phyloP scores from a whole-genome alignment of 805 yeast species.

The Metschnikowia henanensis region DNA sequence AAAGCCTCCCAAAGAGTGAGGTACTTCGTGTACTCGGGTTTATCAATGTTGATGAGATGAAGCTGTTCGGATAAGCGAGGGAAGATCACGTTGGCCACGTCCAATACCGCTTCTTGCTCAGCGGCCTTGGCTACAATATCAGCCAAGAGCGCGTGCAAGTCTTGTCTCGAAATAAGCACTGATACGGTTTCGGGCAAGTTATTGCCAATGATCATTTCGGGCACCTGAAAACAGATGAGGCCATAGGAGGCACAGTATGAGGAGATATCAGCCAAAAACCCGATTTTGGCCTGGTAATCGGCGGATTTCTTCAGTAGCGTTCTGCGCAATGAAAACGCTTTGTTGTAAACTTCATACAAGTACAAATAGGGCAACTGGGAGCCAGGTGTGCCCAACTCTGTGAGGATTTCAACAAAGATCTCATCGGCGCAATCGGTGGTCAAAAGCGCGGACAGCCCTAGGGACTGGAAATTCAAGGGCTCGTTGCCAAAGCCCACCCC shows the following conservation, averaged over 20 bases:
- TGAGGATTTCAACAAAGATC: slow-evolving; percentile 53
- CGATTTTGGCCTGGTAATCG: slow-evolving; percentile 34
- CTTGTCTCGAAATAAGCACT: slow-evolving; percentile 23
- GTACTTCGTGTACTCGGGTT: slow-evolving; percentile 51
- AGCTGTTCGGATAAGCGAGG: slow-evolving; percentile 43
- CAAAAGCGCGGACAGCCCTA: slow-evolving; percentile 24
- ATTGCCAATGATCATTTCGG: slow-evolving; percentile 55
- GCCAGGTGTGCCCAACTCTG: slow-evolving; percentile 51
- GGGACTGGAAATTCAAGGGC: slow-evolving; percentile 23
- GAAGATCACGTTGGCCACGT: slow-evolving; percentile 54
- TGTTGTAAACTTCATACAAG: slow-evolving; percentile 45
- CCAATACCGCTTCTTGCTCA: slow-evolving; percentile 66
- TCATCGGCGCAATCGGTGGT: slow-evolving; percentile 44
- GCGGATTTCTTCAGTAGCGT: slow-evolving; percentile 42
- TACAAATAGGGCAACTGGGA: slow-evolving; percentile 45
- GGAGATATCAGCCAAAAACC: slow-evolving; percentile 48
- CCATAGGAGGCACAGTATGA: slow-evolving; percentile 61
- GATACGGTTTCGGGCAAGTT: slow-evolving; percentile 31
- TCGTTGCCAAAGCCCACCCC: slow-evolving; percentile 23
- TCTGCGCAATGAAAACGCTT: slow-evolving; percentile 43
- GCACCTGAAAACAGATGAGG: slow-evolving; percentile 64
- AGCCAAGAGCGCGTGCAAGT: slow-evolving; percentile 40
- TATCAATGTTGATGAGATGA: slow-evolving; percentile 44
- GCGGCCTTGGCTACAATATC: slow-evolving; percentile 58
- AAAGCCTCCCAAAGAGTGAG: slow-evolving; percentile 58